Percentiles rank a stretch among this genome's conserved stretches.
Evolutionary conservation across 495 filamentous ascomycete species (phyloP).

Genomic region (Penicillium bovifimosum): DNA sequence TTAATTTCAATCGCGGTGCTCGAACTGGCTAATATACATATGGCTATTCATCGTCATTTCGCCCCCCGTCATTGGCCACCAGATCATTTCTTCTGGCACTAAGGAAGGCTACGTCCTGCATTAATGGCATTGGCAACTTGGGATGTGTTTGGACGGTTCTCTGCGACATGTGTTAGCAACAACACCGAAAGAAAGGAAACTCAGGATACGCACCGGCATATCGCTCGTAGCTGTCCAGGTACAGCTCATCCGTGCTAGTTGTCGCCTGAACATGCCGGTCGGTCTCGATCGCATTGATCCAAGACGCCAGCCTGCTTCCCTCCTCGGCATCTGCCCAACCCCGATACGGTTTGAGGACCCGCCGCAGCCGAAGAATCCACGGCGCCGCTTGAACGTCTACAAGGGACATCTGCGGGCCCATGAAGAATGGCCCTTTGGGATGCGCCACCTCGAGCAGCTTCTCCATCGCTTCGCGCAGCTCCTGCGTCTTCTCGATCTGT

Average conservation of each 20-base stretch:
- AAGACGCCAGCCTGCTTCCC: slow-evolving; percentile 65
- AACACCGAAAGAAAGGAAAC: neutral
- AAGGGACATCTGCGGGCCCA: slow-evolving; percentile 64
- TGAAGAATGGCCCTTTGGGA: slow-evolving; percentile 71
- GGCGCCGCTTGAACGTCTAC: slow-evolving; percentile 88
- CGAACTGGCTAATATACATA: slow-evolving; percentile 28
- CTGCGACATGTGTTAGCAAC: slow-evolving; percentile 29
- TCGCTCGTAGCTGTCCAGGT: slow-evolving; percentile 66
- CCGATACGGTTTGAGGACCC: slow-evolving; percentile 73
- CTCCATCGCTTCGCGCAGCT: slow-evolving; percentile 62
- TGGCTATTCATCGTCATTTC: neutral
- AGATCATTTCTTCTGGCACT: neutral
- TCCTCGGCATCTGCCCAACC: slow-evolving; percentile 70
- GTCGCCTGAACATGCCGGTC: slow-evolving; percentile 71
- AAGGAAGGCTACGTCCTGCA: slow-evolving; percentile 50
- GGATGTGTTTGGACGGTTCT: slow-evolving; percentile 57
- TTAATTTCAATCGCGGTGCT: slow-evolving; percentile 54
- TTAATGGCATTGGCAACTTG: slow-evolving; percentile 56
- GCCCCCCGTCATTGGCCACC: neutral
- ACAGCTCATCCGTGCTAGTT: slow-evolving; percentile 68
- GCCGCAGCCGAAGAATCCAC: slow-evolving; percentile 71
- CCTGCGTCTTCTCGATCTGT: slow-evolving; percentile 57
- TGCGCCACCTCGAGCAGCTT: slow-evolving; percentile 70
- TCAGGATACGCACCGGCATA: slow-evolving; percentile 50
- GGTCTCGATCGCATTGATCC: slow-evolving; percentile 76